Evolutionary conservation across 495 filamentous ascomycete genomes (phyloP).

Genomic region (Durotheca rogersii): DNA sequence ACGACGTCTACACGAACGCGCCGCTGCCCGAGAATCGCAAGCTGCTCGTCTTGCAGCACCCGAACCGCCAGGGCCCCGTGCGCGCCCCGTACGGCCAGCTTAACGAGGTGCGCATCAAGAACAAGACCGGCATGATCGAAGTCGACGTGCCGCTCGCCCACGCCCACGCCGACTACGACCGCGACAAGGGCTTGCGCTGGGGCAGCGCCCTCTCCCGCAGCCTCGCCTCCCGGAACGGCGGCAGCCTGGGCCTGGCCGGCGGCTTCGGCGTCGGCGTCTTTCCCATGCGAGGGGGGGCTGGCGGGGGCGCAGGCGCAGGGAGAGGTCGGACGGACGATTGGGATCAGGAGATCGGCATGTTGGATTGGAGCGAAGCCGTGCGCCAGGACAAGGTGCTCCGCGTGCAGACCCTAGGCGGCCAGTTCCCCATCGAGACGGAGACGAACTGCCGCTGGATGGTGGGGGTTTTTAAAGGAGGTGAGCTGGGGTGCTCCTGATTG

Average conservation of each 20-base stretch:
- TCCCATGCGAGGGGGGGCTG: conserved; percentile 11
- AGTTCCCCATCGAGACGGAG: conserved; percentile 38
- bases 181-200: conserved; percentile 49
- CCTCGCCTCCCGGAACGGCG: conserved; percentile 47
- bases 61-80: conserved; percentile 39
- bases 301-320: conserved; percentile 23
- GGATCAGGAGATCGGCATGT: conserved; percentile 33
- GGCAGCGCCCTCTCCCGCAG: conserved; percentile 44
- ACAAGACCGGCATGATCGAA: conserved; percentile 47
- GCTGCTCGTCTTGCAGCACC: conserved; percentile 48
- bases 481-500: too few species aligned
- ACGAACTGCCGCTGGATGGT: conserved; percentile 46
- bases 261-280: conserved; percentile 48
- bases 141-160: conserved; percentile 49
- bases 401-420: conserved; percentile 48
- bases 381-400: conserved; percentile 46
- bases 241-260: conserved; percentile 47
- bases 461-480: conserved; percentile 52
- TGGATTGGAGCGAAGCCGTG: conserved; percentile 48
- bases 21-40: conserved; percentile 41
- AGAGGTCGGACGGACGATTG: conserved; percentile 27
- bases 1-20: conserved; percentile 51
- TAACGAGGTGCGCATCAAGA: conserved; percentile 48
- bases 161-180: conserved; percentile 44
- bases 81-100: conserved; percentile 29